Evolutionary conservation across 2,329 filamentous ascomycete species (phyloP).

Genomic region (Epichloe elymi): DNA sequence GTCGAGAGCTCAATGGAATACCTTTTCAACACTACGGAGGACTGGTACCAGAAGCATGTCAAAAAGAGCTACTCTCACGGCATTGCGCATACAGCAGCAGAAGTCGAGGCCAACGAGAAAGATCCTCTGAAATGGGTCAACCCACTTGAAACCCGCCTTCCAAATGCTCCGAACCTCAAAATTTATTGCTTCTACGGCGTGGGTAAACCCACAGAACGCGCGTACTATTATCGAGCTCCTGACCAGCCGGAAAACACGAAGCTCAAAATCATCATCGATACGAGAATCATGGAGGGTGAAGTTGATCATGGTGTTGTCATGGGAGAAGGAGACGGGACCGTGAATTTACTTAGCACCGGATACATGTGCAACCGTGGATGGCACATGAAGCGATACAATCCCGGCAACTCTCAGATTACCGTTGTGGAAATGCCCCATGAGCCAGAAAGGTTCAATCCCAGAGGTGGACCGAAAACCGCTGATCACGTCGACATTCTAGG

Average conservation of each 20-base stretch:
- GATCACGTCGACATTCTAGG: constrained; percentile 97
- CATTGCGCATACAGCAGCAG: constrained; percentile 62
- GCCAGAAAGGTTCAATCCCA: constrained; percentile 78
- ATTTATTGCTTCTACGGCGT: constrained; percentile 97
- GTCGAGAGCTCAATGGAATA: constrained; percentile 65
- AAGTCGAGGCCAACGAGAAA: constrained; percentile 74
- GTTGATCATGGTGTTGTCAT: constrained; percentile 85
- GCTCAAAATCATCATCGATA: constrained; percentile 64
- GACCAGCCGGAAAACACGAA: constrained; percentile 53
- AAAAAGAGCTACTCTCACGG: constrained; percentile 75
- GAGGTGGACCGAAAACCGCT: constrained; percentile 57
- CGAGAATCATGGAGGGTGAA: constrained; percentile 42
- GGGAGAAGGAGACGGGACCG: constrained; percentile 92
- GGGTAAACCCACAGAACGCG: constrained; percentile 83
- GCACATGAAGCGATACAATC: constrained; percentile 89
- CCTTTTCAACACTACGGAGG: constrained; percentile 62
- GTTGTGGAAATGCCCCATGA: constrained; percentile 96
- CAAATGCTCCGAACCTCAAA: constrained; percentile 77
- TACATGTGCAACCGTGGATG: constrained; percentile 98
- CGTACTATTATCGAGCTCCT: constrained; percentile 71
- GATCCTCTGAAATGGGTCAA: constrained; percentile 83
- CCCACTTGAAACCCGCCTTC: constrained; percentile 77
- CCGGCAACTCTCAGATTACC: constrained; percentile 65
- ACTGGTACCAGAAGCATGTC: constrained; percentile 72
- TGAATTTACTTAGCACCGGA: constrained; percentile 78